Conservation (phyloP, 768 basidiomycete species). For the Lentinula raphanica region DNA sequence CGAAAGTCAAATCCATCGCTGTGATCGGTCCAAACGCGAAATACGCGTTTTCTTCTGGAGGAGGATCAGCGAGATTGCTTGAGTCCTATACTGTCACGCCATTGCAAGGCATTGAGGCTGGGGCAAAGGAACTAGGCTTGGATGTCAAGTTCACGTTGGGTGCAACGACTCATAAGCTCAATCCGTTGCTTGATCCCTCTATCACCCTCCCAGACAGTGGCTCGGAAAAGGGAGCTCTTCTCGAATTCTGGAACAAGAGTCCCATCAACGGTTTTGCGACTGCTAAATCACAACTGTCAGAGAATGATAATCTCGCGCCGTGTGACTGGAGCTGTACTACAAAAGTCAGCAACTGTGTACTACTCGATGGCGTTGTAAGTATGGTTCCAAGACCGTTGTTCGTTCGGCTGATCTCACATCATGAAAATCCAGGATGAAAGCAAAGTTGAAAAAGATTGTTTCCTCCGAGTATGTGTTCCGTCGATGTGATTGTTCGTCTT, state of each 20-base stretch:
- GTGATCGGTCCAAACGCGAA: constrained; percentile 64
- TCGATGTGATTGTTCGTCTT: not conserved
- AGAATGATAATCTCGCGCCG: constrained; percentile 14
- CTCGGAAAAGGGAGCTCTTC: constrained; percentile 33
- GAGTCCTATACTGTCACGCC: constrained; percentile 54
- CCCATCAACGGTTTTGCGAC: constrained; percentile 32
- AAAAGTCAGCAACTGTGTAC: constrained; percentile 27
- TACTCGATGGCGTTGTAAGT: constrained; percentile 40
- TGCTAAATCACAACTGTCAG: constrained; percentile 20
- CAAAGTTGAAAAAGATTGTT: constrained; percentile 37
- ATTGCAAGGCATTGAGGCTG: constrained; percentile 45
- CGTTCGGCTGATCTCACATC: no score
- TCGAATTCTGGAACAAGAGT: constrained; percentile 43
- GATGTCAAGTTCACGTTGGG: constrained; percentile 43
- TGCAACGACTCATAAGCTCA: constrained; percentile 38
- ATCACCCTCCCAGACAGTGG: constrained; percentile 28
- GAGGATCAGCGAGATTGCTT: constrained; percentile 51
- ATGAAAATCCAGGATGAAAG: constrained; percentile 28
- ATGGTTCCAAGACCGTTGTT: no score
- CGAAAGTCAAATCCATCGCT: constrained; percentile 35
- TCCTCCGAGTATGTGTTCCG: constrained; percentile 30
- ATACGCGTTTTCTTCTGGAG: constrained; percentile 46
- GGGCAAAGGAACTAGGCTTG: constrained; percentile 36
- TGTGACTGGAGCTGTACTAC: constrained; percentile 35
- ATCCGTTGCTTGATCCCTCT: constrained; percentile 45